These are phyloP conservation scores for Hortaea werneckii DNA, from an alignment of 2,329 filamentous ascomycete genomes.

Conservation along the genomic window DNA sequence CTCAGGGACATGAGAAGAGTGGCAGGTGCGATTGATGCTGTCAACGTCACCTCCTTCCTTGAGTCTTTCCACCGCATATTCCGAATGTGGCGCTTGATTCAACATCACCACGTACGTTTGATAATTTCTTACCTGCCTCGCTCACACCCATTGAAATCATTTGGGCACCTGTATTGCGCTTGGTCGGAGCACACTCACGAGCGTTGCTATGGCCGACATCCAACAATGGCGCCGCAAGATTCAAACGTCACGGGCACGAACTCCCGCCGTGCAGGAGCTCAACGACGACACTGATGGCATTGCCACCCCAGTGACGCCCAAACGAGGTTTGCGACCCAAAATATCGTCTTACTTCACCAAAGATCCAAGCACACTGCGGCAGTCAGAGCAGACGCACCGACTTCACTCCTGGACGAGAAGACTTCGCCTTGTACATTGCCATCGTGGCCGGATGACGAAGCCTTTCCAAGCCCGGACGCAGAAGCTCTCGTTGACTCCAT, in stretches of 20 bases:
- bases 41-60: no score
- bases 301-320: slow-evolving; percentile 21
- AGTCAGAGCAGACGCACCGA: slow-evolving; percentile 4
- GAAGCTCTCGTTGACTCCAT: slow-evolving; percentile 23
- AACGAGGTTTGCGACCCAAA: slow-evolving; percentile 28
- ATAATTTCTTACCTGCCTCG: no score
- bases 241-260: slow-evolving; percentile 21
- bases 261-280: slow-evolving; percentile 19
- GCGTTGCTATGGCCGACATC: slow-evolving; percentile 23
- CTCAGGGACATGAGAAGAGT: no score
- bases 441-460: slow-evolving; percentile 17
- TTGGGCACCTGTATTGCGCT: neutral
- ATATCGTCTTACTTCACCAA: slow-evolving; percentile 31
- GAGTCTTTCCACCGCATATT: no score
- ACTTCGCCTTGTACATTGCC: slow-evolving; percentile 7
- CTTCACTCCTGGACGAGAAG: slow-evolving; percentile 9
- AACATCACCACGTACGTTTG: no score
- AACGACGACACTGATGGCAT: slow-evolving; percentile 24
- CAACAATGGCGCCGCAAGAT: slow-evolving; percentile 27
- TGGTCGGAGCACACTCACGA: neutral
- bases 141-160: no score
- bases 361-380: slow-evolving; percentile 11
- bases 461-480: slow-evolving; percentile 18
- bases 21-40: no score
- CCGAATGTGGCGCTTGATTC: no score